Percentiles rank a stretch among this genome's conserved stretches.
These are phyloP conservation scores for Sherardia arvensis DNA, from an alignment of 257 asterid species.

Conservation along the genomic window DNA sequence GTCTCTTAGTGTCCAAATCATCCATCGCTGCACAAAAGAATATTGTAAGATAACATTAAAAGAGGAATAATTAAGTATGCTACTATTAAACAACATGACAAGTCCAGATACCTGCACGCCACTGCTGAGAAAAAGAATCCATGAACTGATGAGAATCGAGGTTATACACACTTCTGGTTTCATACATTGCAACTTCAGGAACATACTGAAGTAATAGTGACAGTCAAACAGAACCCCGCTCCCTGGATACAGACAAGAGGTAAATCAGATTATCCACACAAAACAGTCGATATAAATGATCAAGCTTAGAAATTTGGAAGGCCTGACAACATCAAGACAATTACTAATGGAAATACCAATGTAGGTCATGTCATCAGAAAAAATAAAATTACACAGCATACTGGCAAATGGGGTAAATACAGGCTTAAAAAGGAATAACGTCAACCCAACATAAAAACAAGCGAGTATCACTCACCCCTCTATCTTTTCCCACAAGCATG, in stretches of 20 bases:
- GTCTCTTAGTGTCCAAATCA: constrained; percentile 34
- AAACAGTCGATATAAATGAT: neutral
- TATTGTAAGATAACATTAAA: constrained; percentile 1
- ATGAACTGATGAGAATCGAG: constrained; percentile 28
- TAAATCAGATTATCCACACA: constrained; percentile 9
- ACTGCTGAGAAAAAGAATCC: constrained; percentile 30
- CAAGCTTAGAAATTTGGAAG: neutral
- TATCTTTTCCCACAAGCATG: neutral
- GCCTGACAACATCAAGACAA: neutral
- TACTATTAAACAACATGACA: constrained; percentile 2
- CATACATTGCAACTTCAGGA: constrained; percentile 31
- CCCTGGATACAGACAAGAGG: constrained; percentile 42
- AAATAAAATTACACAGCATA: neutral
- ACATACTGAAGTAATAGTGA: constrained; percentile 47
- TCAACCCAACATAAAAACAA: neutral
- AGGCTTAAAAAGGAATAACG: neutral
- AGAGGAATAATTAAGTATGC: neutral
- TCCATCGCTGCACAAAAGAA: constrained; percentile 48
- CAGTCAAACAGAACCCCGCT: constrained; percentile 55
- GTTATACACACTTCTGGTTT: constrained; percentile 19
- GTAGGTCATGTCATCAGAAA: neutral
- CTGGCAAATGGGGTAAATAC: neutral
- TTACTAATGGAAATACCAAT: neutral
- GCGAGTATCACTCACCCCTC: neutral
- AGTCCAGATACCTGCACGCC: constrained; percentile 41